Percentiles rank a stretch among this genome's conserved stretches.
Evolutionary conservation across 495 filamentous ascomycete genomes (phyloP).

Genomic region (Beverwykella pulmonaria): DNA sequence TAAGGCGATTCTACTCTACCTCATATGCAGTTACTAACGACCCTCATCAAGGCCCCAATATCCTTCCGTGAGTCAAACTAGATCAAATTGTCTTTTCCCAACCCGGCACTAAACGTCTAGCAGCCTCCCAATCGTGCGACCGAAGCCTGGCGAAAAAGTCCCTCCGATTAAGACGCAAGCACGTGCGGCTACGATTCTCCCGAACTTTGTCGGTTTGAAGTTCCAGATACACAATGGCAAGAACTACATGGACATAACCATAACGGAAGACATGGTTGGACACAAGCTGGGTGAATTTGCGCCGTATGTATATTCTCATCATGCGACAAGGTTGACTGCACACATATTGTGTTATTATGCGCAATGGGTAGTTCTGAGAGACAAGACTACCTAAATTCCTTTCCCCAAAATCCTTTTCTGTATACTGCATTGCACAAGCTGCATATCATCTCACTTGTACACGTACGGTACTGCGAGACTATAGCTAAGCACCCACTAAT

Average conservation of each 20-base stretch:
- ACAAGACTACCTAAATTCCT: too few relatives aligned
- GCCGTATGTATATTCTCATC: conserved; percentile 56
- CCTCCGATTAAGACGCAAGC: conserved; percentile 86
- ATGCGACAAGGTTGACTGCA: neutral
- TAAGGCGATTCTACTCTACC: conserved; percentile 38
- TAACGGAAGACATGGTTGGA: conserved; percentile 98
- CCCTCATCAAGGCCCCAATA: conserved; percentile 61
- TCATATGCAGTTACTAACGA: neutral
- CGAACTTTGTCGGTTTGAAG: conserved; percentile 89
- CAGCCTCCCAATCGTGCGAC: conserved; percentile 66
- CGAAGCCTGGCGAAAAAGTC: conserved; percentile 62
- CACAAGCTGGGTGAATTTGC: conserved; percentile 97
- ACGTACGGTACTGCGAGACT: neutral
- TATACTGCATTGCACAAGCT: too few relatives aligned
- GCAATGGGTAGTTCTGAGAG: too few relatives aligned
- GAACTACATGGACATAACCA: conserved; percentile 80
- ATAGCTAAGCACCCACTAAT: conserved; percentile 4
- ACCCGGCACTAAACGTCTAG: conserved; percentile 11
- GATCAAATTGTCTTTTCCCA: neutral
- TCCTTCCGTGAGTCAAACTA: conserved; percentile 64
- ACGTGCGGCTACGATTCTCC: conserved; percentile 88
- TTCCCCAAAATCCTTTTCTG: too few relatives aligned
- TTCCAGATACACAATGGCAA: conserved; percentile 98
- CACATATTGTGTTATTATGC: neutral
- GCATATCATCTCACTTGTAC: neutral